Percentiles rank a stretch among this genome's conserved stretches.
Evolutionary conservation across 345 rosid species (phyloP).

Genomic region (Triadica sebifera): DNA sequence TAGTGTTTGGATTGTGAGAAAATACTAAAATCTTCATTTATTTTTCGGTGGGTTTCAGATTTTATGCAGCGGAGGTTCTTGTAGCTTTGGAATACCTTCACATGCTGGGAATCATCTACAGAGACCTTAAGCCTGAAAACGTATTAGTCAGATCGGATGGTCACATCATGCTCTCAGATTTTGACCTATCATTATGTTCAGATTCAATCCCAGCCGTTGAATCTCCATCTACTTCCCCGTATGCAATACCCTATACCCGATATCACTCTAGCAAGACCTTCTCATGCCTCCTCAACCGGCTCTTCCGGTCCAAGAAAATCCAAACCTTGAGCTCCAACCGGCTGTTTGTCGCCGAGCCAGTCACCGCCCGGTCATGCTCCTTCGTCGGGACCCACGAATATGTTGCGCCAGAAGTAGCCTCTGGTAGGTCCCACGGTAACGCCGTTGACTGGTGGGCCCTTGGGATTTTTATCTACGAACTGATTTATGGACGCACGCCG

Average conservation of each 20-base stretch:
- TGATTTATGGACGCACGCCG: constrained; percentile 80
- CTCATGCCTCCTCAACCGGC: constrained; percentile 48
- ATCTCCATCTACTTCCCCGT: constrained; percentile 46
- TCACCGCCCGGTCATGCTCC: constrained; percentile 73
- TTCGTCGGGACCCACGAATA: constrained; percentile 98
- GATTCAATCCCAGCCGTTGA: constrained; percentile 82
- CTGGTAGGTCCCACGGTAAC: constrained; percentile 86
- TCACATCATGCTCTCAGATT: constrained; percentile 98
- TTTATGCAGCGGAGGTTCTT: constrained; percentile 87
- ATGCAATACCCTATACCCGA: constrained; percentile 18
- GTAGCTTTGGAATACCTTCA: constrained; percentile 94
- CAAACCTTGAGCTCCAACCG: constrained; percentile 47
- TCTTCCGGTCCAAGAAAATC: constrained; percentile 63
- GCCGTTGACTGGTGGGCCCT: constrained; percentile 99
- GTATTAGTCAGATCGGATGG: constrained; percentile 89
- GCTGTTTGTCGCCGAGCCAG: constrained; percentile 91
- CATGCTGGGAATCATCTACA: constrained; percentile 90
- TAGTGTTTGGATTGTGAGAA: constrained; percentile 3
- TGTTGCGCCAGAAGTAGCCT: constrained; percentile 89
- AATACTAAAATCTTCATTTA: neutral
- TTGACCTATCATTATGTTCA: constrained; percentile 81
- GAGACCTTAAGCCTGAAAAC: constrained; percentile 94
- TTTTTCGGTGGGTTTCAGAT: constrained; percentile 38
- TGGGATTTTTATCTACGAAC: constrained; percentile 82
- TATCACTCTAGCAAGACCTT: constrained; percentile 30